Conservation (phyloP, 768 basidiomycete genomes). For the Tricholoma hemisulphureum region DNA sequence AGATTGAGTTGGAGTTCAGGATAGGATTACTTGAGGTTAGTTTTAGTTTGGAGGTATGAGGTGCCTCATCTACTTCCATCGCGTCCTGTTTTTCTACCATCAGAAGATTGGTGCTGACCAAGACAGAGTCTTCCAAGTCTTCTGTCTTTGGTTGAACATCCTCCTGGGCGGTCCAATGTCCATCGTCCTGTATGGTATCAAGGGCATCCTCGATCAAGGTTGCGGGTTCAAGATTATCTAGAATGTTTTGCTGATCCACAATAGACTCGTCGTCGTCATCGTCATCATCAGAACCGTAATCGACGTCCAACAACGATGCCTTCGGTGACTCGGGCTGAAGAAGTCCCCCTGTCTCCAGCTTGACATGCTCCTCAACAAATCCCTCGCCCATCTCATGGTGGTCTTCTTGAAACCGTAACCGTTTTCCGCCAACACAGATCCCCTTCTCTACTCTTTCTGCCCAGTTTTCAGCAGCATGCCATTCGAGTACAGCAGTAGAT, state of each 20-base stretch:
- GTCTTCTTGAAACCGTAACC: constrained; percentile 39
- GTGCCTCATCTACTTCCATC: constrained; percentile 21
- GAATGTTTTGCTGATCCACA: constrained; percentile 48
- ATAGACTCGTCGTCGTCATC: constrained; percentile 66
- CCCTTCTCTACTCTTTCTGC: constrained; percentile 66
- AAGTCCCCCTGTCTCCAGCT: constrained; percentile 24
- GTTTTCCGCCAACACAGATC: constrained; percentile 66
- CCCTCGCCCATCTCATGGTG: constrained; percentile 31
- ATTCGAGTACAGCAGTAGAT: constrained; percentile 79
- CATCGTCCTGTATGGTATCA: constrained; percentile 33
- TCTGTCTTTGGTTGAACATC: constrained; percentile 37
- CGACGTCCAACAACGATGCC: constrained; percentile 40
- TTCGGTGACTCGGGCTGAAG: constrained; percentile 15
- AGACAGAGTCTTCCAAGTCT: constrained; percentile 57
- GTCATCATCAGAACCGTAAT: constrained; percentile 66
- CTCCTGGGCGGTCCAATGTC: constrained; percentile 16
- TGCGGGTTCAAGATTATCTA: constrained; percentile 60
- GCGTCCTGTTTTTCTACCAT: constrained; percentile 20
- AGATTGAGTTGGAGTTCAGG: constrained; percentile 42
- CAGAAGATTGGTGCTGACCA: constrained; percentile 26
- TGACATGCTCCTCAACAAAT: constrained; percentile 22
- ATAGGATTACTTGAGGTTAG: constrained; percentile 55
- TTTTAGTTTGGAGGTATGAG: constrained; percentile 46
- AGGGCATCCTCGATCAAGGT: constrained; percentile 58
- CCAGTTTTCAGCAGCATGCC: constrained; percentile 71